A percentile compares a stretch with the other conserved stretches of the same genome.
Evolutionary conservation across 768 basidiomycete genomes (phyloP).

Genomic region (Lactarius sanguifluus): DNA sequence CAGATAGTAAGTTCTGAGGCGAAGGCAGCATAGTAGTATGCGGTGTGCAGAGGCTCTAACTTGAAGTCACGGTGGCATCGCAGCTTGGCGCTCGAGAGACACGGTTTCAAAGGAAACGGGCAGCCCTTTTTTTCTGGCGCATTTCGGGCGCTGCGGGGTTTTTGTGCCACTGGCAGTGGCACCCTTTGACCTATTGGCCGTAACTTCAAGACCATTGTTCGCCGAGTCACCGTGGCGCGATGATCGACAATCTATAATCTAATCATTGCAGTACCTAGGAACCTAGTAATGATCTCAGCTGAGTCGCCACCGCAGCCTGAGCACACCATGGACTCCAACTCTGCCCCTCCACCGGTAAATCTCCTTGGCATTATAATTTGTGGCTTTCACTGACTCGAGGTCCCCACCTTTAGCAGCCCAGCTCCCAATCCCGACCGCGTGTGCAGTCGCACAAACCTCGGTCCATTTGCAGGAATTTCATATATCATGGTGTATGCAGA

Average conservation of each 20-base stretch:
- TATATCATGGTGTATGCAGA: conserved; percentile 9
- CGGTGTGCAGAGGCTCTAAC: not conserved
- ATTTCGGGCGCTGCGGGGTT: not conserved
- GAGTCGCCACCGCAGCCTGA: too few species aligned
- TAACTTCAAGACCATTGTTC: not conserved
- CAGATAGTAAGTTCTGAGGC: not conserved
- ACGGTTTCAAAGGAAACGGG: not conserved
- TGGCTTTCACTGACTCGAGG: not conserved
- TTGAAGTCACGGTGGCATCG: not conserved
- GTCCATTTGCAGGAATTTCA: conserved; percentile 17
- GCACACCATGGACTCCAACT: not conserved
- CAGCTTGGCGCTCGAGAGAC: not conserved
- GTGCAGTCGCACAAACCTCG: not conserved
- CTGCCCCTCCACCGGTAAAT: not conserved
- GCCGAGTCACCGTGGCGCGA: not conserved
- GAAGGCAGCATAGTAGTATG: not conserved
- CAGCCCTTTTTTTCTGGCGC: not conserved
- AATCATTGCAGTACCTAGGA: not conserved
- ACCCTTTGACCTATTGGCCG: not conserved
- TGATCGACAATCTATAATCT: not conserved
- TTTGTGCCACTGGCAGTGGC: not conserved
- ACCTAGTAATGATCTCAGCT: too few species aligned
- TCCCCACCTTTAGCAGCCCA: not conserved
- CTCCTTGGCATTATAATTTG: not conserved
- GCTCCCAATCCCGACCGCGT: not conserved